phyloP scores from a whole-genome alignment of 805 yeast genomes.

The Ogataea haglerorum region DNA sequence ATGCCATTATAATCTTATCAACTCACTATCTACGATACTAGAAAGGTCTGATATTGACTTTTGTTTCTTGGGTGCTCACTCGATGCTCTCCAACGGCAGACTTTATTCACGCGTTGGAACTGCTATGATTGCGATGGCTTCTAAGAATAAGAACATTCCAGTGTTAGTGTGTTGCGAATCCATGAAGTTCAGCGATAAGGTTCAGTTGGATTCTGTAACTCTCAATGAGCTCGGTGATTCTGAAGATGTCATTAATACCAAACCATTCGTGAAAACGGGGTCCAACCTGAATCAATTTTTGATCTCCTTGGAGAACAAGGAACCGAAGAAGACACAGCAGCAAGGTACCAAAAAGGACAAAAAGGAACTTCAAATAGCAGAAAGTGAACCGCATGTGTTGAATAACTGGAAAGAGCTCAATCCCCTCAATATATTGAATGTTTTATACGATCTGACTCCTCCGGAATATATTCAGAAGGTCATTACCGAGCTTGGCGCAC shows the following conservation, averaged over 20 bases:
- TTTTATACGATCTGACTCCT: slow-evolving; percentile 92
- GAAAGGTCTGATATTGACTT: slow-evolving; percentile 72
- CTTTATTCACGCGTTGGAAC: slow-evolving; percentile 93
- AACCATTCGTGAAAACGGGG: slow-evolving; percentile 56
- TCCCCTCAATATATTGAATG: slow-evolving; percentile 68
- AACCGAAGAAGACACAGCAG: slow-evolving; percentile 16
- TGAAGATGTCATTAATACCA: slow-evolving; percentile 60
- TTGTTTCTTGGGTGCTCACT: slow-evolving; percentile 94
- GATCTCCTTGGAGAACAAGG: slow-evolving; percentile 36
- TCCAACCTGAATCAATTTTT: slow-evolving; percentile 64
- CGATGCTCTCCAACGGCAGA: slow-evolving; percentile 93
- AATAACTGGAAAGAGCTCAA: slow-evolving; percentile 63
- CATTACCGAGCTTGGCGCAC: slow-evolving; percentile 91
- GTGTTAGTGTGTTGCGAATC: slow-evolving; percentile 95
- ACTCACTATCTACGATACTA: slow-evolving; percentile 74
- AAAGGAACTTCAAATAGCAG: slow-evolving; percentile 20
- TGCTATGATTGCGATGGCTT: slow-evolving; percentile 88
- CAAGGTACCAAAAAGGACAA: slow-evolving; percentile 5
- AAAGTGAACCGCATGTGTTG: slow-evolving; percentile 39
- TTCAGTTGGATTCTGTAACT: slow-evolving; percentile 94
- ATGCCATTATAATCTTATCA: slow-evolving; percentile 74
- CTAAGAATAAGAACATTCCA: slow-evolving; percentile 84
- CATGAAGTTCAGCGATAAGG: slow-evolving; percentile 90
- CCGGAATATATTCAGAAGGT: slow-evolving; percentile 91
- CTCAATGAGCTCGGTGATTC: slow-evolving; percentile 85